Conservation (phyloP, 805 yeast species). For the Osmozyma mogii region DNA sequence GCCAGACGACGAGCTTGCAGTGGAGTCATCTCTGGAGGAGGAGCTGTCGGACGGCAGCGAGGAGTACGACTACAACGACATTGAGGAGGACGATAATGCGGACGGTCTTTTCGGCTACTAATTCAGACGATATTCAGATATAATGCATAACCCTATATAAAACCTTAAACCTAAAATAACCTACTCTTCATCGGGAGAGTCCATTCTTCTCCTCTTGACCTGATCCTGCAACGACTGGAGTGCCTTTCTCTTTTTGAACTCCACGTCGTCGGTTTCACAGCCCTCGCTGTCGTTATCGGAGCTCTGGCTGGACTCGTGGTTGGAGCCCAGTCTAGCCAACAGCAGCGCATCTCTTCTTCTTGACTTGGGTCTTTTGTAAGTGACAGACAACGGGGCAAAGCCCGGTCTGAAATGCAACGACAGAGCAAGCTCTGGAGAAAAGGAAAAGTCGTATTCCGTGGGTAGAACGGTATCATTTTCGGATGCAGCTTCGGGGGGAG, state of each 20-base stretch:
- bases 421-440: conserved; percentile 21
- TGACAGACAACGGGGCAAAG: conserved; percentile 32
- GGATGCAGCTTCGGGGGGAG: conserved; percentile 1
- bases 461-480: conserved; percentile 12
- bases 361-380: too few relatives aligned
- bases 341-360: too few relatives aligned
- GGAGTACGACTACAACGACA: conserved; percentile 40
- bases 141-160: background rate
- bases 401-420: conserved; percentile 25
- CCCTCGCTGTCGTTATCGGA: conserved; percentile 16
- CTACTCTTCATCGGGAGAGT: conserved; percentile 2
- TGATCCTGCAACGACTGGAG: background rate
- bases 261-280: conserved; percentile 9
- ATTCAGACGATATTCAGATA: conserved; percentile 1
- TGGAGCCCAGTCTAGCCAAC: too few relatives aligned
- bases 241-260: conserved; percentile 3
- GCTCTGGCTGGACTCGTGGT: conserved; percentile 7
- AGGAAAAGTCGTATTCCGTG: conserved; percentile 23
- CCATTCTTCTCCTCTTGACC: conserved; percentile 7
- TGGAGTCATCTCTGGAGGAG: conserved; percentile 33
- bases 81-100: conserved; percentile 51
- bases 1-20: conserved; percentile 24
- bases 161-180: background rate
- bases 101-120: conserved; percentile 42
- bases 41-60: conserved; percentile 30